A percentile compares a stretch with the other conserved stretches of the same genome.
phyloP scores from a whole-genome alignment of 2,329 filamentous ascomycete genomes.

The Scolecobasidium constrictum region DNA sequence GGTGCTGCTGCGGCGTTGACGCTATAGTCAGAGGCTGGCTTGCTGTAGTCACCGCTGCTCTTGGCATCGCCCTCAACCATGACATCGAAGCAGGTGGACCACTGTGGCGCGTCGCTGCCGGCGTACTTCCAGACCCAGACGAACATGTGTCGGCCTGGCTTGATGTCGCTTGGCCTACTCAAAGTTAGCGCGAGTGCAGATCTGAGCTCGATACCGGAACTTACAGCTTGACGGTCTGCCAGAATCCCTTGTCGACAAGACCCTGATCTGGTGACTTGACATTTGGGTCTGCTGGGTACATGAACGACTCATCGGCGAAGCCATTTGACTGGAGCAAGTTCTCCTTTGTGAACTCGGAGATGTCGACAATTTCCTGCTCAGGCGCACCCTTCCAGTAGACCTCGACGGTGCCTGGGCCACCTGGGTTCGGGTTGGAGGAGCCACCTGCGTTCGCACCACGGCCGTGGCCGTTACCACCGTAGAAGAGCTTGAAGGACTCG shows the following conservation, averaged over 20 bases:
- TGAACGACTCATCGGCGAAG: constrained; percentile 17
- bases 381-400: constrained; percentile 13
- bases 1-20: background rate
- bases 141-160: constrained; percentile 18
- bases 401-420: constrained; percentile 7
- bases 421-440: background rate
- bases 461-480: constrained; percentile 18
- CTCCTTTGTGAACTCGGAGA: constrained; percentile 15
- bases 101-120: constrained; percentile 11
- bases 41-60: background rate
- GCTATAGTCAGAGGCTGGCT: background rate
- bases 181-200: background rate
- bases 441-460: constrained; percentile 16
- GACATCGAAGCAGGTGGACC: constrained; percentile 19
- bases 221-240: constrained; percentile 15
- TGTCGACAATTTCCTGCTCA: constrained; percentile 16
- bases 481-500: constrained; percentile 16
- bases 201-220: background rate
- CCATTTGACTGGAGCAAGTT: constrained; percentile 15
- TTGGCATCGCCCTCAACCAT: constrained; percentile 8
- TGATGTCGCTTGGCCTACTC: constrained; percentile 15
- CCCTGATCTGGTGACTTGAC: constrained; percentile 13
- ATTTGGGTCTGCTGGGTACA: constrained; percentile 13
- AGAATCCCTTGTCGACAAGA: constrained; percentile 19
- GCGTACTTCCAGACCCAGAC: constrained; percentile 19